These are phyloP conservation scores for Theileria sp. DNA, from an alignment of 169 alveolate genomes.

Conservation along the genomic window DNA sequence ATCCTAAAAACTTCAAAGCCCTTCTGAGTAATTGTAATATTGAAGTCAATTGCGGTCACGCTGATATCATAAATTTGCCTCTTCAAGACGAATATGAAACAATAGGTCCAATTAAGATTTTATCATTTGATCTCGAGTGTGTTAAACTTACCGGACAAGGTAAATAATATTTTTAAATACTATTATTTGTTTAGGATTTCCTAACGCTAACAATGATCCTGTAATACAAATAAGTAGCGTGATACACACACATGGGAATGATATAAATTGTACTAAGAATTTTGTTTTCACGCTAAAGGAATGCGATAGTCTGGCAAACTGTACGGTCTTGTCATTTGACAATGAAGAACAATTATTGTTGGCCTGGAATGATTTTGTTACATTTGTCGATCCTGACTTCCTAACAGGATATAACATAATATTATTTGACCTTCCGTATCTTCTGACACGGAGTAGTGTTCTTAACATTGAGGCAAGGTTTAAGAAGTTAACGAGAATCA, in stretches of 20 bases:
- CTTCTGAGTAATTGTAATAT: constrained; percentile 51
- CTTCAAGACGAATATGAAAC: constrained; percentile 88
- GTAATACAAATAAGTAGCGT: constrained; percentile 94
- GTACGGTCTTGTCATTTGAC: constrained; percentile 79
- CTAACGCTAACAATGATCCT: constrained; percentile 91
- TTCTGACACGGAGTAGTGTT: constrained; percentile 90
- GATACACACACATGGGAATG: constrained; percentile 74
- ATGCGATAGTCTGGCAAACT: constrained; percentile 86
- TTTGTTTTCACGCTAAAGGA: constrained; percentile 79
- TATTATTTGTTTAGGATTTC: constrained; percentile 89
- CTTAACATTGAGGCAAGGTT: constrained; percentile 81
- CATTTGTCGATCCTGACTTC: constrained; percentile 48
- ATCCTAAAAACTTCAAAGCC: background rate
- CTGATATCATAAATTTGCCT: constrained; percentile 77
- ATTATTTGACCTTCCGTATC: constrained; percentile 96
- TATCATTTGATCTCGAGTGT: constrained; percentile 89
- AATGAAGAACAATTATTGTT: constrained; percentile 77
- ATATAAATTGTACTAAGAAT: constrained; percentile 54
- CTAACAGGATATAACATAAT: constrained; percentile 93
- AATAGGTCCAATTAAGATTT: constrained; percentile 93
- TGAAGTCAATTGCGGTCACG: constrained; percentile 70
- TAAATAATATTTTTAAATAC: constrained; percentile 88
- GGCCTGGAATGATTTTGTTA: constrained; percentile 86
- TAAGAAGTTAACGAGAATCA: constrained; percentile 80
- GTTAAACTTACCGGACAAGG: constrained; percentile 76